phyloP scores from a whole-genome alignment of 495 filamentous ascomycete genomes.

The Aspergillus panamensis region DNA sequence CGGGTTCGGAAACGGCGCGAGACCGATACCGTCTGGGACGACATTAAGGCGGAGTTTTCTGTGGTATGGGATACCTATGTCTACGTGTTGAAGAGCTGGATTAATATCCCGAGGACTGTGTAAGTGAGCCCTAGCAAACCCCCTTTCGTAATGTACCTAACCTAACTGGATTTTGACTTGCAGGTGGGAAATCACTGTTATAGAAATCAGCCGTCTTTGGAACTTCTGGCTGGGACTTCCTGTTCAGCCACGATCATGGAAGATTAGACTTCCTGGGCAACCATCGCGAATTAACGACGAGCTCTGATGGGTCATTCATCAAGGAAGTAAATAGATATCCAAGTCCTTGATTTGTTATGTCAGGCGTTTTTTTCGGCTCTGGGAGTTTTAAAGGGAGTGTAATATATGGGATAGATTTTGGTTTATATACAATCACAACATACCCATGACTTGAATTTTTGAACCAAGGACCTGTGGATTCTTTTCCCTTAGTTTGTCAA shows the following conservation, averaged over 20 bases:
- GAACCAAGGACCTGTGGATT: neutral
- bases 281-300: constrained; percentile 48
- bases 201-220: constrained; percentile 64
- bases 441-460: neutral
- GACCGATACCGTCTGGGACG: constrained; percentile 49
- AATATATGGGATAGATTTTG: neutral
- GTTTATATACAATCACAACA: neutral
- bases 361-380: neutral
- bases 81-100: constrained; percentile 69
- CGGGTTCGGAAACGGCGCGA: constrained; percentile 22
- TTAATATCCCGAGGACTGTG: constrained; percentile 61
- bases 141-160: neutral
- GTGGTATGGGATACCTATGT: constrained; percentile 57
- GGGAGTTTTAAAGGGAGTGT: neutral
- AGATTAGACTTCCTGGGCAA: constrained; percentile 43
- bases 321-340: neutral
- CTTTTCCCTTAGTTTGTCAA: neutral
- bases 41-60: constrained; percentile 59
- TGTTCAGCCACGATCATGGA: constrained; percentile 65
- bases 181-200: constrained; percentile 57
- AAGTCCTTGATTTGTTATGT: neutral
- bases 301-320: constrained; percentile 34
- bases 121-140: constrained; percentile 47
- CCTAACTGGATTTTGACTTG: neutral
- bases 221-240: constrained; percentile 77